A percentile compares a stretch with the other conserved stretches of the same genome.
phyloP scores from a whole-genome alignment of 192 early-diverging fungal species.

The Podila minutissima region DNA sequence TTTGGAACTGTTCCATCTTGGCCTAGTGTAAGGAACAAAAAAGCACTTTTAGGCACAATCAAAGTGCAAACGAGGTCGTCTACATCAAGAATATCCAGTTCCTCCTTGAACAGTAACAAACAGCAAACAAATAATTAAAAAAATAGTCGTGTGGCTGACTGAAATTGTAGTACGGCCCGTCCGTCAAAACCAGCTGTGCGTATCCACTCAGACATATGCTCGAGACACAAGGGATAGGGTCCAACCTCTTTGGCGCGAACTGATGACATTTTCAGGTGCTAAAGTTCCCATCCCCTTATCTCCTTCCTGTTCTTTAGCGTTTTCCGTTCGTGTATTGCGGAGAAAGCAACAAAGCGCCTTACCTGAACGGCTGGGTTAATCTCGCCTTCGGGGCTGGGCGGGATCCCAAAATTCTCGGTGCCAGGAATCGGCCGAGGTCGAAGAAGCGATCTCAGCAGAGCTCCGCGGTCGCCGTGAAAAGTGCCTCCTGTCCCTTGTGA shows the following conservation, averaged over 20 bases:
- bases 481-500: neutral
- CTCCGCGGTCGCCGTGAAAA: conserved; percentile 3
- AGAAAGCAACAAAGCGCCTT: conserved; percentile 4
- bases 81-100: no score
- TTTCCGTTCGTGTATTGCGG: neutral
- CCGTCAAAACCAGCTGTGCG: no score
- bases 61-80: neutral
- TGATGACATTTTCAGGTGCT: no score
- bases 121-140: no score
- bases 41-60: neutral
- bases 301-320: no score
- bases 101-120: no score
- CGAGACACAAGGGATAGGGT: no score
- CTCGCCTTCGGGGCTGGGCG: conserved; percentile 60
- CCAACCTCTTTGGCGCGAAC: no score
- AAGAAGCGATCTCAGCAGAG: conserved; percentile 47
- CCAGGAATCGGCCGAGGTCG: conserved; percentile 58
- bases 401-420: conserved; percentile 67
- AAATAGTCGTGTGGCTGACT: no score
- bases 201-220: no score
- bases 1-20: conserved; percentile 81
- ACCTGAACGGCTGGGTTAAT: conserved; percentile 74
- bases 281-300: no score
- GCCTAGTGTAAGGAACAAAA: conserved; percentile 48
- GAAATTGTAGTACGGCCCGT: no score